These are phyloP conservation scores for Apiotrichum sp. DNA, from an alignment of 1,284 basidiomycete species.

Conservation along the genomic window DNA sequence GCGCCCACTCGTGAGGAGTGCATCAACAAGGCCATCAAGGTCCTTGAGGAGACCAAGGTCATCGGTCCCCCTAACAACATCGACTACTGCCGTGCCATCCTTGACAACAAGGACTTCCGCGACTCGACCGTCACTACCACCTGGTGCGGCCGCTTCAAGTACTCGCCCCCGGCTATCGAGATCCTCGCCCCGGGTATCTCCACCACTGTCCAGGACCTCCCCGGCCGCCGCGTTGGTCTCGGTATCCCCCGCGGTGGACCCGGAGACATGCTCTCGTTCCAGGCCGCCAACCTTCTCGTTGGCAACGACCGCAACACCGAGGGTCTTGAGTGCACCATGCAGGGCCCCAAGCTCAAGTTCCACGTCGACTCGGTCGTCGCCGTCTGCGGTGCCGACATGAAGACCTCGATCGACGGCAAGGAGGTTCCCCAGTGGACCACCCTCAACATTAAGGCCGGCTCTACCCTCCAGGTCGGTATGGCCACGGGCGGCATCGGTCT, in stretches of 20 bases:
- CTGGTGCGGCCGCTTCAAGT: conserved; percentile 49
- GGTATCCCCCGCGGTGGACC: conserved; percentile 65
- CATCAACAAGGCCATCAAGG: conserved; percentile 22
- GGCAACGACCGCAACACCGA: conserved; percentile 56
- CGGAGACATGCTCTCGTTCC: conserved; percentile 59
- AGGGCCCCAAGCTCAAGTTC: conserved; percentile 50
- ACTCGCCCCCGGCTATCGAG: conserved; percentile 51
- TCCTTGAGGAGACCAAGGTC: conserved; percentile 47
- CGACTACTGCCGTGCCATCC: conserved; percentile 53
- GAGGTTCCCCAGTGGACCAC: conserved; percentile 53
- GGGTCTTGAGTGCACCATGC: conserved; percentile 54
- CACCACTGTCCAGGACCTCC: conserved; percentile 60
- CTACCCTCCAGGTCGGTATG: conserved; percentile 49
- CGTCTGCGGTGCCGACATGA: conserved; percentile 54
- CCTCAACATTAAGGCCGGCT: conserved; percentile 51
- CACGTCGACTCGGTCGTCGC: conserved; percentile 53
- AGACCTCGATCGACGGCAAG: conserved; percentile 50
- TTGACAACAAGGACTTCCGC: conserved; percentile 48
- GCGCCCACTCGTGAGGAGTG: conserved; percentile 21
- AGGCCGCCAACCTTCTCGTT: conserved; percentile 58
- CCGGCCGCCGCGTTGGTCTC: conserved; percentile 55
- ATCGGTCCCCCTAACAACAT: conserved; percentile 57
- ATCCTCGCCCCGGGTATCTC: conserved; percentile 58
- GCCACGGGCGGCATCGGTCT: conserved; percentile 50
- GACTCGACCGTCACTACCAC: conserved; percentile 54